Conservation (phyloP, 805 yeast species). For the Suhomyces kilbournensis region DNA sequence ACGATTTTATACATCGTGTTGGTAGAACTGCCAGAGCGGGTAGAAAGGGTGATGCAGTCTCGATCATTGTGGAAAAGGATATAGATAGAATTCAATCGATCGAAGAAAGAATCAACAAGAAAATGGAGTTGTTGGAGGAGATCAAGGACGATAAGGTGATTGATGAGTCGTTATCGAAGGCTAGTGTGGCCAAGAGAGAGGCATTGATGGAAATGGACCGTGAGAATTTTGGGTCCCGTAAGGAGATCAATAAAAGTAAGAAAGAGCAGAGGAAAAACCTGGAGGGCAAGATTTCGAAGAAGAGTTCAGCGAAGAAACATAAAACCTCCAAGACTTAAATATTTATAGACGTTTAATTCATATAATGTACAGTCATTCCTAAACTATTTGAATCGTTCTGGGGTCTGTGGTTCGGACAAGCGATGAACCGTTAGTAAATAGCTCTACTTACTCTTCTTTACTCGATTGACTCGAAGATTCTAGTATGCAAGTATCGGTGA, state of each 20-base stretch:
- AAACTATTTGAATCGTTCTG: too few relatives aligned
- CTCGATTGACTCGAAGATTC: too few relatives aligned
- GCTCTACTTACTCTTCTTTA: too few relatives aligned
- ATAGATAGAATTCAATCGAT: conserved; percentile 77
- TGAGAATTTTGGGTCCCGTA: conserved; percentile 80
- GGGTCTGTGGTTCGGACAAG: too few relatives aligned
- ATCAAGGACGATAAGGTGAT: conserved; percentile 78
- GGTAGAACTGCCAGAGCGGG: conserved; percentile 99
- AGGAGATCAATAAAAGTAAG: conserved; percentile 49
- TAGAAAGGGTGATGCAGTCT: conserved; percentile 75
- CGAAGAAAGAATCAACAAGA: conserved; percentile 76
- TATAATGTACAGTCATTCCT: neutral
- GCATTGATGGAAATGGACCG: conserved; percentile 91
- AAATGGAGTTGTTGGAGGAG: conserved; percentile 71
- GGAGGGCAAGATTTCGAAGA: neutral
- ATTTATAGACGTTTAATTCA: neutral
- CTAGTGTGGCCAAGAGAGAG: conserved; percentile 83
- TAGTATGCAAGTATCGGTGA: too few relatives aligned
- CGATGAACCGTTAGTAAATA: too few relatives aligned
- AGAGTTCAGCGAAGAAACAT: neutral
- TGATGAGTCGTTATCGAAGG: conserved; percentile 62
- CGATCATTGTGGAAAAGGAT: conserved; percentile 84
- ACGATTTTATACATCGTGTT: conserved; percentile 93
- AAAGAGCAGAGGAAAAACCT: conserved; percentile 8
- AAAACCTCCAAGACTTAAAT: conserved; percentile 1